Base-by-base conservation (phyloP, 73 alveolate species). In the Urostyla sp. region DNA sequence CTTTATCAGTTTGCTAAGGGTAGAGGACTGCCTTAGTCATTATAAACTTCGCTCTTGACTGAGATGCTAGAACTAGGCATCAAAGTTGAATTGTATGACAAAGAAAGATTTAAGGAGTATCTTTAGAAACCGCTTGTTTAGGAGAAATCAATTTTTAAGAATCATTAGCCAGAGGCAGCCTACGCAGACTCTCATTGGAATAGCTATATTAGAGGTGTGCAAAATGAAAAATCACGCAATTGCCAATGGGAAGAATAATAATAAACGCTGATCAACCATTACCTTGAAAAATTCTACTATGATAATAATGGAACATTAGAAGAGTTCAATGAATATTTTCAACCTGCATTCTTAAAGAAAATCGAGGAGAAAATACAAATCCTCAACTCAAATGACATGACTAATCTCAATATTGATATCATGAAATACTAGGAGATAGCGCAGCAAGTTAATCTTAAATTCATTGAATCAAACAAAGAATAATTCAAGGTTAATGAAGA, bases 401-500 rank as follows among this genome's bases (percentile, higher is more conserved):
- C 59, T 32, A 51, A 81, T 43, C 53, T 80, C 0, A 50, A 55
- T 30, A 89, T 89, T 10, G 84, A 57, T 36, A 75, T 61, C n/a
- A 38, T 50, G 36, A 55, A 84, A 35, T 66, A 21, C 50, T 52
- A 75, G 21, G 58, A 37, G 40, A 53, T 76, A 13, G 30, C 85
- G 36, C 26, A 26, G 21, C 59, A 49, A 26, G 86, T 84, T 16
- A 67, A 66, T 13, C 55, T 87, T 8, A 50, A 75, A 18, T 45
- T 80, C 34, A 26, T 32, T 0, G 78, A 48, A 1, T 53, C 83
- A 48, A 92, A 92, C 84, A 61, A 69, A 32, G 94, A 84, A 40
- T 61, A 53, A 45, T 95, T 95, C 69, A 57, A 82, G 58, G 67
- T 85, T 1, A 90, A 87, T 18, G 98, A 95, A 51, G 89, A 80